Evolutionary conservation across 495 filamentous ascomycete genomes (phyloP).

Genomic region (Talaromyces nanjingensis): DNA sequence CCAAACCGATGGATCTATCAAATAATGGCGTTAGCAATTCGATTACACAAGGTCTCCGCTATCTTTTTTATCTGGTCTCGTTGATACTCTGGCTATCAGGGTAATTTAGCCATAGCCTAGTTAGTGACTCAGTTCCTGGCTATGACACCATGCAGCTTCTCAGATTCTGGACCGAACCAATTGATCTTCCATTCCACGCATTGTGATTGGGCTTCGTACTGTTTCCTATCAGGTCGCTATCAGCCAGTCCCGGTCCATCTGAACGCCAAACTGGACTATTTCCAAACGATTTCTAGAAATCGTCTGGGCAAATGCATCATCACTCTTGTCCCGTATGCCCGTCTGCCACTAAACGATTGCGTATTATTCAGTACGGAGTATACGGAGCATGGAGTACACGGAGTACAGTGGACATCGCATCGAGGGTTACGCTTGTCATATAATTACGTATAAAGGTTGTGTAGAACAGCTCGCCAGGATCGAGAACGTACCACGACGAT

Average conservation of each 20-base stretch:
- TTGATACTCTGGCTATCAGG: not conserved
- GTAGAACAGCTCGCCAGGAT: not conserved
- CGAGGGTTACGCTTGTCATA: not conserved
- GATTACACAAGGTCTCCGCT: conserved; percentile 1
- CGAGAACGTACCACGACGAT: not conserved
- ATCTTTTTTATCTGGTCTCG: not conserved
- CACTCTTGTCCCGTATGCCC: not conserved
- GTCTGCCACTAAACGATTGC: not conserved
- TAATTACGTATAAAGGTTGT: not conserved
- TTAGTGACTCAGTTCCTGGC: not conserved
- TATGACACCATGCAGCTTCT: not conserved
- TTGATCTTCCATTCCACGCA: not conserved
- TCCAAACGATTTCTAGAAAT: not conserved
- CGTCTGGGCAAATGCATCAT: not conserved
- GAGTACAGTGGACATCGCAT: not conserved
- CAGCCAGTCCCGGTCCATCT: not conserved
- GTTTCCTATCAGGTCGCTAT: not conserved
- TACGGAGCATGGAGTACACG: no score
- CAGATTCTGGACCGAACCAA: not conserved
- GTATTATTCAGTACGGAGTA: not conserved
- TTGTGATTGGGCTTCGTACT: not conserved
- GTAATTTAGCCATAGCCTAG: not conserved
- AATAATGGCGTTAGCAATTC: conserved; percentile 1
- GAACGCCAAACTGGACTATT: not conserved
- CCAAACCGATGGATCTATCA: not conserved